Base-by-base conservation (phyloP, 2,329 filamentous ascomycete genomes). In the Alternaria tenuissima region DNA sequence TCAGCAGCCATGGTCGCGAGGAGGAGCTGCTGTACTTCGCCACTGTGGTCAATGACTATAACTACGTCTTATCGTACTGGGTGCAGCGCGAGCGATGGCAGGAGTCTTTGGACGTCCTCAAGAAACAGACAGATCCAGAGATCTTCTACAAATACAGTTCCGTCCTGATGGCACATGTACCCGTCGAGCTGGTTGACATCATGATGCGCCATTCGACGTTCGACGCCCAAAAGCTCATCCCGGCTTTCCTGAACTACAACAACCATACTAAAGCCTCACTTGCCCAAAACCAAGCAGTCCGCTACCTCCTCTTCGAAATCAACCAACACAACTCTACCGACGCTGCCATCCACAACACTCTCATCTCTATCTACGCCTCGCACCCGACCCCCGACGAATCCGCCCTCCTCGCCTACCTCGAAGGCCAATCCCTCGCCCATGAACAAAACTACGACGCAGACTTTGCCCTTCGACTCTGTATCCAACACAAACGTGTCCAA, bases 141-240 rank as follows among this genome's bases (percentile, higher is more conserved):
- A 92, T 96, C 46, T 99, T 98, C 80, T 98, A 98, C 82, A 91
- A 92, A 64, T 97, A 98, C 78, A 95, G 93, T 82, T 97, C 91
- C 72, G 94, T 98, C n/a, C 86, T 99, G 48, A 97, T 99, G 91
- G 90, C 89, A 16, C 92, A 97, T 75, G 89, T 89, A 4, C 88
- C 94, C 0, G 86, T 90, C 6, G 94, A 96, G 53, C 83, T 96
- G 24, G 91, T 98, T n/a, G 94, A 99, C 68, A 93, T 99, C 34
- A 81, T 99, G 73, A 97, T 96, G 91, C 88, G 95, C 36, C 94
- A 98, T 74, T 85, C 88, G 5, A 92, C 93, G 64, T 85, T 99
- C 24, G 89, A 96, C 69, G 89, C 93, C 1, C 89, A 93, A 58
- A 93, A 91, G 68, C 87, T 99, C 49, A 97, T 99, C 49, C 96